These are phyloP conservation scores for Bauhinia variegata DNA, from an alignment of 306 rosid species.

Conservation along the genomic window DNA sequence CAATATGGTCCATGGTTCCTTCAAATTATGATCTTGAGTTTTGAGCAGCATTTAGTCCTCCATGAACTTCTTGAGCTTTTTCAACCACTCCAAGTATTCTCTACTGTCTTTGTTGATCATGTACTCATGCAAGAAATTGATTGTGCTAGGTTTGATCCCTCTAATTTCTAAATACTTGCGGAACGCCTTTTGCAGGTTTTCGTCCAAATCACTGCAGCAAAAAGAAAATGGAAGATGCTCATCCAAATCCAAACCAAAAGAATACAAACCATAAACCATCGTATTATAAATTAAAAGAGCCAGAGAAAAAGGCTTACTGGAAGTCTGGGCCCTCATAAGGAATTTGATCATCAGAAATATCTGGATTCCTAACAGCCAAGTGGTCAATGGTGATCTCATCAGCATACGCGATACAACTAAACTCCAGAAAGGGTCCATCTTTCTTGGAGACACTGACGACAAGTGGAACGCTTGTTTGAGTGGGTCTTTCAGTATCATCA, in stretches of 20 bases:
- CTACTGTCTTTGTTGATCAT: slow-evolving; percentile 92
- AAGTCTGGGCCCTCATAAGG: slow-evolving; percentile 92
- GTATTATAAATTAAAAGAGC: not conserved
- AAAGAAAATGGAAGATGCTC: not conserved
- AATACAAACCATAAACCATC: not conserved
- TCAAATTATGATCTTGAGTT: slow-evolving; percentile 12
- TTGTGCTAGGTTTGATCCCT: slow-evolving; percentile 86
- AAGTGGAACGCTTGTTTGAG: slow-evolving; percentile 74
- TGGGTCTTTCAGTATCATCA: slow-evolving; percentile 45
- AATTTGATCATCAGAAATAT: slow-evolving; percentile 64
- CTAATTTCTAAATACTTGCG: slow-evolving; percentile 84
- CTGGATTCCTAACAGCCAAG: slow-evolving; percentile 71
- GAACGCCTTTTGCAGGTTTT: slow-evolving; percentile 80
- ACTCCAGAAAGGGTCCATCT: slow-evolving; percentile 65
- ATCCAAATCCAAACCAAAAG: not conserved
- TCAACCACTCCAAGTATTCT: slow-evolving; percentile 80
- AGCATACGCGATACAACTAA: slow-evolving; percentile 69
- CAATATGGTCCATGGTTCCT: not conserved
- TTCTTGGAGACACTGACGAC: slow-evolving; percentile 71
- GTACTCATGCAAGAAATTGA: slow-evolving; percentile 87
- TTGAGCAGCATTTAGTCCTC: slow-evolving; percentile 45
- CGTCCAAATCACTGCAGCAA: slow-evolving; percentile 90
- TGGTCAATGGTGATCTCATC: slow-evolving; percentile 76
- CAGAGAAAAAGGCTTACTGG: slow-evolving; percentile 51
- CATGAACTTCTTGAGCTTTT: slow-evolving; percentile 68